Evolutionary conservation across 1,284 basidiomycete species (phyloP).

Genomic region (Ustilago hordei): DNA sequence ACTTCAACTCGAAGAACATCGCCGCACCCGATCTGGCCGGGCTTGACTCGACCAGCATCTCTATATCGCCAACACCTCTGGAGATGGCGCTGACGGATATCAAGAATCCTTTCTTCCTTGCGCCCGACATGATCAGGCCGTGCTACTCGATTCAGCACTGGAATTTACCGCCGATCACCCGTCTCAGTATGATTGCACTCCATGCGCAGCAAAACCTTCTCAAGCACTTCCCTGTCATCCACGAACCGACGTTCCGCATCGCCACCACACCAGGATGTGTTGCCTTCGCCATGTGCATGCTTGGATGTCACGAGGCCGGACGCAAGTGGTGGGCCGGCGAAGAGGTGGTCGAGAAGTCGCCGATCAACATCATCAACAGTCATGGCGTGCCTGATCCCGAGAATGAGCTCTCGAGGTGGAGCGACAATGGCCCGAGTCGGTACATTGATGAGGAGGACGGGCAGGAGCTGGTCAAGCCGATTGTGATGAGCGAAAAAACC

Average conservation of each 20-base stretch:
- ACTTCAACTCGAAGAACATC: slow-evolving; percentile 46
- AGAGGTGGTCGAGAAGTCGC: slow-evolving; percentile 55
- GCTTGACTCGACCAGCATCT: slow-evolving; percentile 19
- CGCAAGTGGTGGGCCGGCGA: slow-evolving; percentile 63
- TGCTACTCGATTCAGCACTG: slow-evolving; percentile 62
- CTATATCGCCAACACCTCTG: slow-evolving; percentile 30
- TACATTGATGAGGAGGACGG: slow-evolving; percentile 60
- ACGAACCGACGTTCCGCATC: slow-evolving; percentile 63
- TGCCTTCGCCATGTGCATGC: slow-evolving; percentile 61
- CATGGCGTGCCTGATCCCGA: slow-evolving; percentile 12
- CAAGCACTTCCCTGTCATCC: slow-evolving; percentile 62
- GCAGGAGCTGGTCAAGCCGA: slow-evolving; percentile 59
- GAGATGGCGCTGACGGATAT: slow-evolving; percentile 53
- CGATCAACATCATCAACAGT: slow-evolving; percentile 41
- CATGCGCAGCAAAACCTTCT: slow-evolving; percentile 62
- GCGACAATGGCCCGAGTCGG: slow-evolving; percentile 23
- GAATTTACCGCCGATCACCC: slow-evolving; percentile 55
- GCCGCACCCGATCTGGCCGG: slow-evolving; percentile 7
- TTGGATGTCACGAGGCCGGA: slow-evolving; percentile 57
- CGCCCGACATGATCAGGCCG: slow-evolving; percentile 53
- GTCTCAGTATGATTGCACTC: slow-evolving; percentile 58
- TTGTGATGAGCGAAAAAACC: slow-evolving; percentile 61
- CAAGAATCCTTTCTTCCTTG: slow-evolving; percentile 61
- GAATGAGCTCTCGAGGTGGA: slow-evolving; percentile 11
- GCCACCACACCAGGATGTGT: slow-evolving; percentile 59